phyloP scores from a whole-genome alignment of 106 monocot genomes.

The Acanthochlamys bracteata region DNA sequence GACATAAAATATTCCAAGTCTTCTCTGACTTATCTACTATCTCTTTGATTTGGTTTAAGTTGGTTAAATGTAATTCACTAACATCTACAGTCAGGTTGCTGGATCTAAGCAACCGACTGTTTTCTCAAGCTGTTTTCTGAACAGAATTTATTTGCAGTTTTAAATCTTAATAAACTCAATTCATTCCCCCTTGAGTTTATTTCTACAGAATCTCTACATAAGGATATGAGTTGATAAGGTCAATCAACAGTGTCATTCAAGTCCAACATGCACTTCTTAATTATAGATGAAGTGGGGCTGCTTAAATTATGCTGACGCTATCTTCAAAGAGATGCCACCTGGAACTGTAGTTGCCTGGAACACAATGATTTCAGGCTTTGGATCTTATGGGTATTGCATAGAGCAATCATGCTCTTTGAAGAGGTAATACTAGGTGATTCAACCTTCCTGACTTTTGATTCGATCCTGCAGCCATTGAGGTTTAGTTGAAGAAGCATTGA shows the following conservation, averaged over 20 bases:
- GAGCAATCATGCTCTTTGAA: conserved; percentile 31
- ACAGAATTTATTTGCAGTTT: too few relatives aligned
- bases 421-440: conserved; percentile 36
- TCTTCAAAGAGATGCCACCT: conserved; percentile 31
- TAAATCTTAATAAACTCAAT: too few relatives aligned
- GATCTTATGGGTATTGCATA: conserved; percentile 29
- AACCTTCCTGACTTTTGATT: conserved; percentile 45
- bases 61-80: too few relatives aligned
- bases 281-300: conserved; percentile 63
- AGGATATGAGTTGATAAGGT: conserved; percentile 39
- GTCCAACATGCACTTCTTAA: conserved; percentile 44
- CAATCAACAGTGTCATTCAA: conserved; percentile 19
- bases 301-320: conserved; percentile 20
- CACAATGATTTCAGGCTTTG: conserved; percentile 48
- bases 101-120: too few relatives aligned
- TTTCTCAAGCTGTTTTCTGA: too few relatives aligned
- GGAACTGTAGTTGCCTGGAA: conserved; percentile 37
- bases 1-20: too few relatives aligned
- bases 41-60: too few relatives aligned
- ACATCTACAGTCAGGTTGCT: too few relatives aligned
- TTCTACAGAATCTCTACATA: too few relatives aligned
- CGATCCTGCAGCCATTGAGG: conserved; percentile 47
- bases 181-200: too few relatives aligned
- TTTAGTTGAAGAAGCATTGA: conserved; percentile 27
- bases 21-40: too few relatives aligned